Conservation (phyloP, 805 yeast genomes). For the Saccharomycopsis amapae region DNA sequence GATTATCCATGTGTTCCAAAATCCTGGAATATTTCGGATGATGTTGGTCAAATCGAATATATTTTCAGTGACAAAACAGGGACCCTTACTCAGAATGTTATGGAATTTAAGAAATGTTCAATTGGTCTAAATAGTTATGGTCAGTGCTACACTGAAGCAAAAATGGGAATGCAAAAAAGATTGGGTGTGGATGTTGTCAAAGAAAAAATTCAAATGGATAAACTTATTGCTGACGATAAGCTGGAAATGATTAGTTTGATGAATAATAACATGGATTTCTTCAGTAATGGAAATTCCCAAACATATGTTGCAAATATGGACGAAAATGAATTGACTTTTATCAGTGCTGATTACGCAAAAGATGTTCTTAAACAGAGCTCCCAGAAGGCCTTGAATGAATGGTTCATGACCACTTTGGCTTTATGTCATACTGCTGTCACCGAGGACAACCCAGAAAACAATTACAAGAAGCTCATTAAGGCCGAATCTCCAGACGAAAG, state of each 20-base stretch:
- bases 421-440: constrained; percentile 73
- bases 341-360: constrained; percentile 50
- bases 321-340: constrained; percentile 49
- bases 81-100: constrained; percentile 72
- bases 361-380: constrained; percentile 38
- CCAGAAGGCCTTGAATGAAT: constrained; percentile 44
- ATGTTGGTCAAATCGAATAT: constrained; percentile 77
- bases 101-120: constrained; percentile 76
- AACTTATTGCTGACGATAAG: constrained; percentile 11
- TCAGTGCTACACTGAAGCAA: constrained; percentile 70
- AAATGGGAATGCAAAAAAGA: constrained; percentile 63
- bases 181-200: constrained; percentile 52
- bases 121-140: constrained; percentile 65
- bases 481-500: constrained; percentile 85
- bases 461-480: constrained; percentile 43
- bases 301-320: constrained; percentile 39
- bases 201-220: constrained; percentile 29
- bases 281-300: constrained; percentile 12
- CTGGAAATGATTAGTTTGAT: constrained; percentile 8
- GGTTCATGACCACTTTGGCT: constrained; percentile 59
- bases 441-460: constrained; percentile 35
- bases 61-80: constrained; percentile 82
- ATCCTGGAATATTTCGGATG: constrained; percentile 80
- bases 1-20: constrained; percentile 78
- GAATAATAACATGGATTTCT: constrained; percentile 5